Conservation (phyloP, 2,329 filamentous ascomycete species). For the Mariannaea sp. region DNA sequence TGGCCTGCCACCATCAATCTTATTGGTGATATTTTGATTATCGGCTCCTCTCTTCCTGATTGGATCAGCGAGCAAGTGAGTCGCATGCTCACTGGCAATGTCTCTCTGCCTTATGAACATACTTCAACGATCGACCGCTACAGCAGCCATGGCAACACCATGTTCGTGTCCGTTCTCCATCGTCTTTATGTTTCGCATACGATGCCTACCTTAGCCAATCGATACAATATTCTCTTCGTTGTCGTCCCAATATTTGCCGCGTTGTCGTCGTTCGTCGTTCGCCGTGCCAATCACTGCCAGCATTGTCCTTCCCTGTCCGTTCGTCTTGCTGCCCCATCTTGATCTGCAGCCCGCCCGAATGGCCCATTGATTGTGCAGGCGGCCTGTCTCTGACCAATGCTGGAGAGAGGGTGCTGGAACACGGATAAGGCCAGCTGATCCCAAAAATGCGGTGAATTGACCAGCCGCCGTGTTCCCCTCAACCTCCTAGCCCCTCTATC, state of each 20-base stretch:
- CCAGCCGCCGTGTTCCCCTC: conserved; percentile 21
- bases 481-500: conserved; percentile 14
- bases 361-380: conserved; percentile 33
- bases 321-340: conserved; percentile 28
- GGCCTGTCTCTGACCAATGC: conserved; percentile 27
- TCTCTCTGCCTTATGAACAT: conserved; percentile 9
- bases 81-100: not conserved
- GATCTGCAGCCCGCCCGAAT: conserved; percentile 35
- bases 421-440: conserved; percentile 31
- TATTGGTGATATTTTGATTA: not conserved
- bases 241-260: not conserved
- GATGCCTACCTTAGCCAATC: conserved; percentile 11
- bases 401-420: conserved; percentile 21
- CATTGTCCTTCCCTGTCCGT: conserved; percentile 23
- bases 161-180: conserved; percentile 3
- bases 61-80: not conserved
- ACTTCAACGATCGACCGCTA: conserved; percentile 1
- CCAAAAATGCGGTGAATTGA: conserved; percentile 41
- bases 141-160: not conserved
- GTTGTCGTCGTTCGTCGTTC: not conserved
- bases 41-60: not conserved
- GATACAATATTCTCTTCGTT: not conserved
- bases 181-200: conserved; percentile 13
- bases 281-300: conserved; percentile 22
- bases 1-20: not conserved